Conservation (phyloP, 2,329 filamentous ascomycete species). For the Didymella lethalis region DNA sequence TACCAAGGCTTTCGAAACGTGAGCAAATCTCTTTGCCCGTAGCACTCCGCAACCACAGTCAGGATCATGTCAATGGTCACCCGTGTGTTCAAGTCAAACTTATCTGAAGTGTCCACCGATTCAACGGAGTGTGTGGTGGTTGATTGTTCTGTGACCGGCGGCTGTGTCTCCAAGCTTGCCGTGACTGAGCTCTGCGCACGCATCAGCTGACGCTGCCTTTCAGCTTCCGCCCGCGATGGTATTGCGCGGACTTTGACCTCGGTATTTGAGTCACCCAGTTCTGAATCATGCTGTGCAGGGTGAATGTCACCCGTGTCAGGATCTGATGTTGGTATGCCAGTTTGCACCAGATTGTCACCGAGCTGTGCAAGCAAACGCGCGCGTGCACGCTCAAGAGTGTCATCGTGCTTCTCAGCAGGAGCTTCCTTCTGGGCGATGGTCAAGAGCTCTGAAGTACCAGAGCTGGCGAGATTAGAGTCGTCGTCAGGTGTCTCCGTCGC, state of each 20-base stretch:
- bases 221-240: conserved; percentile 33
- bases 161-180: not conserved
- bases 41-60: conserved; percentile 85
- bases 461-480: not conserved
- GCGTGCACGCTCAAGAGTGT: conserved; percentile 59
- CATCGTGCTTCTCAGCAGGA: conserved; percentile 9
- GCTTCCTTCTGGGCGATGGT: not conserved
- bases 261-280: not conserved
- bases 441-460: conserved; percentile 2
- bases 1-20: conserved; percentile 67
- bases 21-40: conserved; percentile 86
- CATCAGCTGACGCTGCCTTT: conserved; percentile 31
- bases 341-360: conserved; percentile 41
- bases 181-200: conserved; percentile 15
- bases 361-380: conserved; percentile 56
- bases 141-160: not conserved
- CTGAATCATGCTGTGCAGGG: conserved; percentile 1
- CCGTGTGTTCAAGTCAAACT: conserved; percentile 59
- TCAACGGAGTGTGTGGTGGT: not conserved
- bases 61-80: conserved; percentile 93
- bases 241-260: conserved; percentile 5
- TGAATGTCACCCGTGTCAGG: not conserved
- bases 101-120: conserved; percentile 14
- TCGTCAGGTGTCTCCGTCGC: not conserved
- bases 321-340: conserved; percentile 20